Evolutionary conservation across 371 early-diverging fungal species (phyloP).

Genomic region (Vittaforma corneae): DNA sequence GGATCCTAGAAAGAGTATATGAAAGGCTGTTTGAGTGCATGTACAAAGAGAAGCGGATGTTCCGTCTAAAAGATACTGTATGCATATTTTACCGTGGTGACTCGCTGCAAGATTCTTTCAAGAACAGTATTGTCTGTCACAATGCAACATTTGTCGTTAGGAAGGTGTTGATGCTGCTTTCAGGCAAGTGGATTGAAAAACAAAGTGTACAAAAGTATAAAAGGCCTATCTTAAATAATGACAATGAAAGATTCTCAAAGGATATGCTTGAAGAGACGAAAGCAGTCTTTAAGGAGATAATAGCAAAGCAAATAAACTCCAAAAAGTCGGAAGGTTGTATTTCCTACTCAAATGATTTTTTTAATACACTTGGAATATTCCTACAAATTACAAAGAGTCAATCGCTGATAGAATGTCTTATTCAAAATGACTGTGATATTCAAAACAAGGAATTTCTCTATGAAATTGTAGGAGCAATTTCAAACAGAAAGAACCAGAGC

Average conservation of each 20-base stretch:
- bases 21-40: conserved; percentile 12
- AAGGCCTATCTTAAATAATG: background rate
- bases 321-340: too few species aligned
- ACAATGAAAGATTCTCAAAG: background rate
- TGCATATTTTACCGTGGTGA: background rate
- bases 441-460: conserved; percentile 37
- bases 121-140: conserved; percentile 4
- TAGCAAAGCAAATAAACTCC: background rate
- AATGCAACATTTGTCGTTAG: conserved; percentile 40
- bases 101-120: too few species aligned
- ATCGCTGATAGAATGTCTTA: conserved; percentile 7
- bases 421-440: conserved; percentile 9
- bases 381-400: conserved; percentile 16
- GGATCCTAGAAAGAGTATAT: conserved; percentile 25
- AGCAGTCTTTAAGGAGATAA: conserved; percentile 6
- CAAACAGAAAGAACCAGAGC: conserved; percentile 19
- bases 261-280: conserved; percentile 3
- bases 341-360: conserved; percentile 17
- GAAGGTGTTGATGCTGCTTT: conserved; percentile 19
- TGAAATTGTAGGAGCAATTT: conserved; percentile 40
- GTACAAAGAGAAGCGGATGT: conserved; percentile 1
- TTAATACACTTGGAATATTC: conserved; percentile 25
- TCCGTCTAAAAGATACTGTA: background rate
- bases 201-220: background rate
- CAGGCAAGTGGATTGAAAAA: conserved; percentile 11